These are phyloP conservation scores for Globisporangium lucens DNA, from an alignment of 352 stramenopile species.

Conservation along the genomic window DNA sequence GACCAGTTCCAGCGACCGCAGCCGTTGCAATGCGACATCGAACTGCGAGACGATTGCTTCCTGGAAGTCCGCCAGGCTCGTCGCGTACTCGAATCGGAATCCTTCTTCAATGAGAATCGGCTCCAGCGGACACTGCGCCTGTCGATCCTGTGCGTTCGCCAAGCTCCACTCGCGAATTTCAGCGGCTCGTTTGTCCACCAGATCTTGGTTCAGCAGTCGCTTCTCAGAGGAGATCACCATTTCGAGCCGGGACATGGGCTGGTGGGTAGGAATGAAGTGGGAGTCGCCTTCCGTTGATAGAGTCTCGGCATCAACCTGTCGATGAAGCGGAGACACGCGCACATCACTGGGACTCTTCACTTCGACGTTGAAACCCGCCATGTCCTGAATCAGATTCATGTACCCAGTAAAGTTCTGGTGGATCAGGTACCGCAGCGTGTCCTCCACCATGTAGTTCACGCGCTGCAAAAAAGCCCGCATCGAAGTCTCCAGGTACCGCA, in stretches of 20 bases:
- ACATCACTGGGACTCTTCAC: conserved; percentile 51
- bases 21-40: conserved; percentile 67
- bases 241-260: conserved; percentile 73
- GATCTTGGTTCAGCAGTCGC: conserved; percentile 49
- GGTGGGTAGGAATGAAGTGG: conserved; percentile 28
- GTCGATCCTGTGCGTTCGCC: conserved; percentile 47
- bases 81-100: conserved; percentile 80
- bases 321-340: conserved; percentile 13
- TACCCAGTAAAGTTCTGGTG: conserved; percentile 71
- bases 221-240: conserved; percentile 60
- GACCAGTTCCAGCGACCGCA: conserved; percentile 88
- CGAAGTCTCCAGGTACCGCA: conserved; percentile 60
- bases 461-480: conserved; percentile 63
- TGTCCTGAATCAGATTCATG: conserved; percentile 61
- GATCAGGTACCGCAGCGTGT: conserved; percentile 61
- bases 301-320: not conserved
- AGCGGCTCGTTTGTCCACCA: conserved; percentile 41
- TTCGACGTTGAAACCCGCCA: conserved; percentile 55
- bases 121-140: conserved; percentile 55
- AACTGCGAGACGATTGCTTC: conserved; percentile 72
- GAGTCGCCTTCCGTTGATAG: not conserved
- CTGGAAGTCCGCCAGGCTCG: conserved; percentile 61
- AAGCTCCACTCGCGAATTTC: conserved; percentile 68
- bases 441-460: conserved; percentile 83
- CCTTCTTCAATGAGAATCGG: conserved; percentile 39